phyloP scores from a whole-genome alignment of 1,139 yeast genomes.

The Pichia terricola region DNA sequence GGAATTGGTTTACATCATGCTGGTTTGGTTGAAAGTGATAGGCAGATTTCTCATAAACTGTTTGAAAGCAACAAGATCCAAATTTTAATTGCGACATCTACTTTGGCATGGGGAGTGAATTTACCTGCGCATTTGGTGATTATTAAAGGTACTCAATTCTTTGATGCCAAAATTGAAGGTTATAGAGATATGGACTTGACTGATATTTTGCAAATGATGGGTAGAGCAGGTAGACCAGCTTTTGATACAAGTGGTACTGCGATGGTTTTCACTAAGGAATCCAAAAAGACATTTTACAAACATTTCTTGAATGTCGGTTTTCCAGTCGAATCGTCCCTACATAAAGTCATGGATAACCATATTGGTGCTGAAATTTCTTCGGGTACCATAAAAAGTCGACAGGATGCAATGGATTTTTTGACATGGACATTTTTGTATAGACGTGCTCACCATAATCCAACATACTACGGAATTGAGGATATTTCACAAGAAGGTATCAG shows the following conservation, averaged over 20 bases:
- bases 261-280: slow-evolving; percentile 85
- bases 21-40: slow-evolving; percentile 84
- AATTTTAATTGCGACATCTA: slow-evolving; percentile 85
- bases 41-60: slow-evolving; percentile 76
- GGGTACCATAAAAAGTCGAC: slow-evolving; percentile 73
- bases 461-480: slow-evolving; percentile 85
- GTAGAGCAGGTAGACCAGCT: slow-evolving; percentile 95
- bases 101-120: slow-evolving; percentile 97
- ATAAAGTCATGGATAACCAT: slow-evolving; percentile 87
- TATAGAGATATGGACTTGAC: slow-evolving; percentile 88
- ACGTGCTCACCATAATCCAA: slow-evolving; percentile 91
- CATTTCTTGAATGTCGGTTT: slow-evolving; percentile 92
- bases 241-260: slow-evolving; percentile 94
- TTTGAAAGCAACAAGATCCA: slow-evolving; percentile 84
- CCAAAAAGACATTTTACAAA: slow-evolving; percentile 85
- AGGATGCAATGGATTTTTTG: slow-evolving; percentile 85
- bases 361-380: slow-evolving; percentile 93
- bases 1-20: slow-evolving; percentile 98
- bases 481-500: slow-evolving; percentile 57
- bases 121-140: slow-evolving; percentile 91
- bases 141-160: slow-evolving; percentile 87
- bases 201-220: slow-evolving; percentile 86
- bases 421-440: slow-evolving; percentile 94
- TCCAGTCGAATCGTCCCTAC: slow-evolving; percentile 94
- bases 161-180: slow-evolving; percentile 72